phyloP scores from a whole-genome alignment of 306 rosid species.

The Sindora glabra region DNA sequence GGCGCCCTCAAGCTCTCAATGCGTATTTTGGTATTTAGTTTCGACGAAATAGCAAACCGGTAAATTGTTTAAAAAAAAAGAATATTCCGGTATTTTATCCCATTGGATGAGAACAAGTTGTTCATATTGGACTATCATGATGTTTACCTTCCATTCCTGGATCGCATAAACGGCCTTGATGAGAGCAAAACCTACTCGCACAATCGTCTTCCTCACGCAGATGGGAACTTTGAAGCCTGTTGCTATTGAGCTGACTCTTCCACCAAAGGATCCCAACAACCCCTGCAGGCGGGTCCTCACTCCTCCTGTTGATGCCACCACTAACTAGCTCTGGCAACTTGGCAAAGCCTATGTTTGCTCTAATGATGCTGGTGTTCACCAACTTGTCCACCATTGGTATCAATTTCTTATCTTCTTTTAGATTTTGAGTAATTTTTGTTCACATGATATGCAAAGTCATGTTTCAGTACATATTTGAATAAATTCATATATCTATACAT shows the following conservation, averaged over 20 bases:
- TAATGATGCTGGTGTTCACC: constrained; percentile 31
- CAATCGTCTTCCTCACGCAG: constrained; percentile 30
- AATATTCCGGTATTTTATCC: no score
- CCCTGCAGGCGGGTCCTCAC: constrained; percentile 23
- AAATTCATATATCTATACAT: no score
- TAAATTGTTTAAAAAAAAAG: no score
- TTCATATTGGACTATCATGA: constrained; percentile 36
- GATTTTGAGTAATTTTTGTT: no score
- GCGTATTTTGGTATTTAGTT: no score
- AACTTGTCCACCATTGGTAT: constrained; percentile 41
- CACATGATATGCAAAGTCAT: no score
- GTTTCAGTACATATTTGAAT: no score
- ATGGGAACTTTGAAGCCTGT: constrained; percentile 34
- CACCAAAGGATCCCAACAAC: constrained; percentile 11
- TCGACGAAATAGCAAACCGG: no score
- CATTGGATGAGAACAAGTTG: constrained; percentile 28
- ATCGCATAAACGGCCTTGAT: constrained; percentile 28
- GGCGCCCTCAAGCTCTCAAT: no score
- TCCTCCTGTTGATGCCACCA: constrained; percentile 26
- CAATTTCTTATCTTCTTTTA: neutral
- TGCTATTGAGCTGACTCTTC: constrained; percentile 36
- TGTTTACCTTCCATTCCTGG: constrained; percentile 28
- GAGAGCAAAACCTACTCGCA: constrained; percentile 34
- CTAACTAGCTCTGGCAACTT: constrained; percentile 42
- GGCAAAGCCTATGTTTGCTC: constrained; percentile 36